Conservation (phyloP, 2,329 filamentous ascomycete species). For the Cercospora zeae-maydis region DNA sequence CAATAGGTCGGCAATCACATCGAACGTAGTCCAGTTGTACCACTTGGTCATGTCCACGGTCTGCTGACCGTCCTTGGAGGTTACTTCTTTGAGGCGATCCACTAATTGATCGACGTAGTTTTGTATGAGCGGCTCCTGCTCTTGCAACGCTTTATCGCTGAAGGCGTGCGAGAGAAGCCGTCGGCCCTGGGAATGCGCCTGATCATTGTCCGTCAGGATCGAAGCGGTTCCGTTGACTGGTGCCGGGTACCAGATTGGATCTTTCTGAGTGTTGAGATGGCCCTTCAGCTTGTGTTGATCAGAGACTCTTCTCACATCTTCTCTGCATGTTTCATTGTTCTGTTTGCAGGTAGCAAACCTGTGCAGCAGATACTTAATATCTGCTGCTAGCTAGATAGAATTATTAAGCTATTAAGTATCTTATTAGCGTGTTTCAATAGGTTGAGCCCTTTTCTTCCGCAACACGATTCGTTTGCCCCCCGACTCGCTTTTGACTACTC, state of each 20-base stretch:
- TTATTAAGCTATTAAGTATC: too few species aligned
- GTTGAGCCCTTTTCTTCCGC: too few species aligned
- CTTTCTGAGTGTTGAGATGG: conserved; percentile 37
- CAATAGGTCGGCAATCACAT: conserved; percentile 28
- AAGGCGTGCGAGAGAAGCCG: conserved; percentile 43
- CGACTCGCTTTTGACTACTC: too few species aligned
- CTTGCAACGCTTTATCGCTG: conserved; percentile 41
- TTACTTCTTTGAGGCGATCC: conserved; percentile 36
- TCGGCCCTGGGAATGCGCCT: conserved; percentile 40
- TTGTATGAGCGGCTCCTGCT: conserved; percentile 42
- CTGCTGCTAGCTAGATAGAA: too few species aligned
- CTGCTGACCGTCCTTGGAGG: conserved; percentile 6
- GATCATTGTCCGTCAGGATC: conserved; percentile 37
- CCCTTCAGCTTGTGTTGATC: conserved; percentile 36
- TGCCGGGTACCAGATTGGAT: conserved; percentile 36
- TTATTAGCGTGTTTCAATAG: too few species aligned
- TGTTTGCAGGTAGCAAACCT: too few species aligned
- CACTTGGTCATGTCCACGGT: conserved; percentile 32
- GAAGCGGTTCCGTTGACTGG: conserved; percentile 34
- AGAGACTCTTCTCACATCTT: too few species aligned
- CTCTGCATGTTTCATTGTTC: too few species aligned
- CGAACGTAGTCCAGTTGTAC: conserved; percentile 41
- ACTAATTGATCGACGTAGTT: conserved; percentile 41
- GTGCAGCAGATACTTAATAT: too few species aligned
- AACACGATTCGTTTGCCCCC: too few species aligned